phyloP scores from a whole-genome alignment of 805 yeast species.

The Ogataea thermomethanolica region DNA sequence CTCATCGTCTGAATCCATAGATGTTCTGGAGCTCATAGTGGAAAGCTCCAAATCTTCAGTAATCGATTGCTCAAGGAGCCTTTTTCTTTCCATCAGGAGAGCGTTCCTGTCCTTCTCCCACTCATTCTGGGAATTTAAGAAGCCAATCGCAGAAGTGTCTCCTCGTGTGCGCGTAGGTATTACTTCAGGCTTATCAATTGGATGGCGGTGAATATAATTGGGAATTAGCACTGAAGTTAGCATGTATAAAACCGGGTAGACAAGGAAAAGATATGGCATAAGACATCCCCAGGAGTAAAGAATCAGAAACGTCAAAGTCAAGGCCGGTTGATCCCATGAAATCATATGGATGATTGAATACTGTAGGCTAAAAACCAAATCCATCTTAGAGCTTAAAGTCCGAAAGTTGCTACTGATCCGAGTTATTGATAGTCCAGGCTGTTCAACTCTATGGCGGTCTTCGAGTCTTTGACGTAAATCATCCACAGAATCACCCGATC shows the following conservation, averaged over 20 bases:
- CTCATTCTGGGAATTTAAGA: conserved; percentile 20
- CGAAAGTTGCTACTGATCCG: conserved; percentile 55
- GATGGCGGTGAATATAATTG: conserved; percentile 67
- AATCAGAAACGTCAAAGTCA: conserved; percentile 58
- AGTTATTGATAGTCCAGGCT: conserved; percentile 56
- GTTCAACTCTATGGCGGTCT: conserved; percentile 42
- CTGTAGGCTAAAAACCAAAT: conserved; percentile 55
- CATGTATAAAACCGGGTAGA: conserved; percentile 57
- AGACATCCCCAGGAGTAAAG: conserved; percentile 64
- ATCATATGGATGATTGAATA: conserved; percentile 56
- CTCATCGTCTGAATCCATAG: conserved; percentile 21
- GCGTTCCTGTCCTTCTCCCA: conserved; percentile 17
- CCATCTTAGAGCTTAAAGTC: conserved; percentile 52
- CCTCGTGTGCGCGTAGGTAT: conserved; percentile 48
- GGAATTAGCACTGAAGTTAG: conserved; percentile 63
- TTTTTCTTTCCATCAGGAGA: conserved; percentile 8
- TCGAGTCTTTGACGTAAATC: conserved; percentile 37
- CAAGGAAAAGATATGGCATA: conserved; percentile 64
- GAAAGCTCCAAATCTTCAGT: conserved; percentile 8
- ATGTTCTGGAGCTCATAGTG: conserved; percentile 15
- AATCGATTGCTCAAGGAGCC: conserved; percentile 11
- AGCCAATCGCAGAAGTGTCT: conserved; percentile 45
- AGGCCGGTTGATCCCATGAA: conserved; percentile 73
- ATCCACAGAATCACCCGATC: conserved; percentile 21
- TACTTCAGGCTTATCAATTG: conserved; percentile 45